A percentile compares a stretch with the other conserved stretches of the same genome.
Conservation (phyloP, 768 basidiomycete species). For the Lactarius psammicola region DNA sequence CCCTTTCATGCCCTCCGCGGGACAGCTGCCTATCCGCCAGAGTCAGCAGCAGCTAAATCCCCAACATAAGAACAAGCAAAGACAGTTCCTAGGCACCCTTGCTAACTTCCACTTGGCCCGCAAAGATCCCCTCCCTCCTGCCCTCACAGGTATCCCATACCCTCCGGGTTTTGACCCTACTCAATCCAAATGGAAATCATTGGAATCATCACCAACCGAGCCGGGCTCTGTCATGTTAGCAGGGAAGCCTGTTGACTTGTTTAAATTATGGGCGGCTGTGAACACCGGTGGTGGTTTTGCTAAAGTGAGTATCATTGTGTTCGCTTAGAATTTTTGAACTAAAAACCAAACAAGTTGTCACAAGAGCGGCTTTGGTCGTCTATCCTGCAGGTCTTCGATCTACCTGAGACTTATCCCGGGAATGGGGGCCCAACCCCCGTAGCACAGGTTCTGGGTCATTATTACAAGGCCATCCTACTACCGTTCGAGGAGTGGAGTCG, state of each 20-base stretch:
- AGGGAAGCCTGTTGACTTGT: constrained; percentile 74
- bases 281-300: constrained; percentile 57
- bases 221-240: constrained; percentile 64
- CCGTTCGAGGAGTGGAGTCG: constrained; percentile 74
- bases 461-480: constrained; percentile 60
- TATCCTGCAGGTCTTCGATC: constrained; percentile 45
- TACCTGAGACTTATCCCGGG: constrained; percentile 34
- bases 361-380: constrained; percentile 26
- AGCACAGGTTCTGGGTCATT: constrained; percentile 51
- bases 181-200: constrained; percentile 59
- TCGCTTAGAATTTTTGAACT: constrained; percentile 11
- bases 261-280: constrained; percentile 67
- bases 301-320: constrained; percentile 45
- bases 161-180: constrained; percentile 59
- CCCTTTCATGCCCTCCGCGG: constrained; percentile 34
- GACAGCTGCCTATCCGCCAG: constrained; percentile 37
- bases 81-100: constrained; percentile 58
- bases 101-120: constrained; percentile 57
- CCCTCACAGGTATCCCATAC: constrained; percentile 59
- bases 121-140: constrained; percentile 69
- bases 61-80: constrained; percentile 52
- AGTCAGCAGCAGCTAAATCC: constrained; percentile 36
- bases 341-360: constrained; percentile 20
- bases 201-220: constrained; percentile 59
- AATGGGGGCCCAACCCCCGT: constrained; percentile 45